Conservation (phyloP, 148 eudicot species). For the Tetragonia tetragonoides region DNA sequence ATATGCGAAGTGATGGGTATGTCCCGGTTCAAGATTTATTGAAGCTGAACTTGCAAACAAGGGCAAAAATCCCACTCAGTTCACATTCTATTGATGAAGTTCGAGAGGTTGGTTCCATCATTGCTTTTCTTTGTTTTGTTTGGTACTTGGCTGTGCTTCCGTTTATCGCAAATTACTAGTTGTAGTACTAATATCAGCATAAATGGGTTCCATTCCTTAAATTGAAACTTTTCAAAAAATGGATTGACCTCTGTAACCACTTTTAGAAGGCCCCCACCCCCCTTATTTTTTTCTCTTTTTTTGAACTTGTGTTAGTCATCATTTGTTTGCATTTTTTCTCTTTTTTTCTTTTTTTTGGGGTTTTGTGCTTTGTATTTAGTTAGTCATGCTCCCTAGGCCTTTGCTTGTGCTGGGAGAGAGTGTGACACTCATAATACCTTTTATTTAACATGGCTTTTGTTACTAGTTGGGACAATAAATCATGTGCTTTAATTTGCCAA, state of each 20-base stretch:
- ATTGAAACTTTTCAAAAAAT: background rate
- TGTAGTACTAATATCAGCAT: background rate
- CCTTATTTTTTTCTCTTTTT: too few species aligned
- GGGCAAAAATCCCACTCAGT: slow-evolving; percentile 64
- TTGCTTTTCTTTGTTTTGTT: background rate
- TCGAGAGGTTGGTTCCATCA: slow-evolving; percentile 63
- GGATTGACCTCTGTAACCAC: too few species aligned
- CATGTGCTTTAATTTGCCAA: background rate
- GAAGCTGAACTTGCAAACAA: slow-evolving; percentile 58
- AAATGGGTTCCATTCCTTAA: background rate
- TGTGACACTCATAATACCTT: background rate
- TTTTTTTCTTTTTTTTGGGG: too few species aligned
- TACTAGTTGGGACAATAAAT: background rate
- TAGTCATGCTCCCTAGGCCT: too few species aligned
- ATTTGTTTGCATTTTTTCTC: too few species aligned
- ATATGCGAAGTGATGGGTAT: slow-evolving; percentile 87
- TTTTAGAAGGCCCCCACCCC: background rate
- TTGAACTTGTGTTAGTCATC: too few species aligned
- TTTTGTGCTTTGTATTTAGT: too few species aligned
- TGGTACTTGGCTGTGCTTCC: background rate
- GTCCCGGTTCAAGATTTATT: slow-evolving; percentile 76
- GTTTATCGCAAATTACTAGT: slow-evolving; percentile 3
- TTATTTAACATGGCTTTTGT: background rate
- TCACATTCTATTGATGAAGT: slow-evolving; percentile 83
- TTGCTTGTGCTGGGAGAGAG: background rate